Conservation (phyloP, 768 basidiomycete genomes). For the Amylocystis lapponica region DNA sequence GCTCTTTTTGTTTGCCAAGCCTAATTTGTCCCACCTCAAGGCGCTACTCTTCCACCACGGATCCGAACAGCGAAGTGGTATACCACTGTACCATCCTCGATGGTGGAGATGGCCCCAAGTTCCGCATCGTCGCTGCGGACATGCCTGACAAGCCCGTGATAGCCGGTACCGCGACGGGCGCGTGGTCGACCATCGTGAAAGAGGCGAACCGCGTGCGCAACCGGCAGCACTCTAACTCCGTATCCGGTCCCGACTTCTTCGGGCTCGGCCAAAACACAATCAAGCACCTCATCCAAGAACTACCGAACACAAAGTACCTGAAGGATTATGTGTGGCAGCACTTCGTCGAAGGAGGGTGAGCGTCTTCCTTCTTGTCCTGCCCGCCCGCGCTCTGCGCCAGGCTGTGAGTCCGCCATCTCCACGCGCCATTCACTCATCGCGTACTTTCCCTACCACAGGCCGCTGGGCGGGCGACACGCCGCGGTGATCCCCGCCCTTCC, state of each 20-base stretch:
- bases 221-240: slow-evolving; percentile 79
- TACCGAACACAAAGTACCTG: slow-evolving; percentile 64
- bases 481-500: slow-evolving; percentile 77
- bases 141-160: slow-evolving; percentile 65
- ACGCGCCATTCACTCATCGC: slow-evolving; percentile 8
- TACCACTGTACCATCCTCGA: slow-evolving; percentile 83
- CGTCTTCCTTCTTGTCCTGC: slow-evolving; percentile 14
- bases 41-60: slow-evolving; percentile 72
- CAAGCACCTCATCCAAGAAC: slow-evolving; percentile 85
- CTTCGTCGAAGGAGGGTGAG: slow-evolving; percentile 82
- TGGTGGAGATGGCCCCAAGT: slow-evolving; percentile 81
- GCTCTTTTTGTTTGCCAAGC: not conserved
- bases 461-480: slow-evolving; percentile 75
- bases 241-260: slow-evolving; percentile 87
- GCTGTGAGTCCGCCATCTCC: not conserved
- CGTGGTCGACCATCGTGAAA: slow-evolving; percentile 80
- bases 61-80: slow-evolving; percentile 59
- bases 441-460: slow-evolving; percentile 36
- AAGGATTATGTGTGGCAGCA: slow-evolving; percentile 85
- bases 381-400: not conserved
- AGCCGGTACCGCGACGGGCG: slow-evolving; percentile 84
- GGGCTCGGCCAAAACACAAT: slow-evolving; percentile 84
- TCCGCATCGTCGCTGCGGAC: slow-evolving; percentile 76
- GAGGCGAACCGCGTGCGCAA: slow-evolving; percentile 78
- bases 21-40: slow-evolving; percentile 30